Evolutionary conservation across 148 eudicot species (phyloP), one percentile per base, ranked within the genome.

Genomic region (Chenopodium berlandieri): DNA sequence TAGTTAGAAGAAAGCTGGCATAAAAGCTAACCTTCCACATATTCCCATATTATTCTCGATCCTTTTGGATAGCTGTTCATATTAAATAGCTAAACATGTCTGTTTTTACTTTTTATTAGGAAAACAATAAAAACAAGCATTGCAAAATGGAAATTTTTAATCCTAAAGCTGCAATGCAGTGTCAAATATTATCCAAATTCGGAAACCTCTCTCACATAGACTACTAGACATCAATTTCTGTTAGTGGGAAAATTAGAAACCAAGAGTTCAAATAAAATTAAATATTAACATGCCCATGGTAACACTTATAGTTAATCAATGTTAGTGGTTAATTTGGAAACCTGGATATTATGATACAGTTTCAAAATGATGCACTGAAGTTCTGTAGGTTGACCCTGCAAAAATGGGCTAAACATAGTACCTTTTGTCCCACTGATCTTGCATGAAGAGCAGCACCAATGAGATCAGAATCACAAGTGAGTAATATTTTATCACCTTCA

Each of bases 401-500:
- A 9, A 78, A 50, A 27, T 6, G 30, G 19, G 47, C 63, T 70
- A 77, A 75, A 44, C 8, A 71, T n/a, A 66, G 58, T 88, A 95
- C 99, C 99, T 93, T 95, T 85, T 85, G 90, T 68, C 97, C 98
- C 20, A 27, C 77, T 56, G 95, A 87, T 91, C 89, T 92, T 78
- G 97, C 98, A 86, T 96, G 92, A 85, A 81, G 80, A 74, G 89
- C 95, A 76, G 99, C 99, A 80, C 91, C 87, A 78, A 83, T 79
- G 77, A 96, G 93, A 88, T 96, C 99, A 75, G 88, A 84, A 85
- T 92, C 97, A 31, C 94, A 87, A 20, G 94, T 87, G 80, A 96
- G 97, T 74, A 92, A 87, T 68, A 96, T 97, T 86, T 88, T 92
- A 84, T 96, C 99, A 77, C 93, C 91, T 88, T 96, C 99, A 85